These are phyloP conservation scores for Hydnomerulius pinastri DNA, from an alignment of 768 basidiomycete genomes.

Conservation along the genomic window DNA sequence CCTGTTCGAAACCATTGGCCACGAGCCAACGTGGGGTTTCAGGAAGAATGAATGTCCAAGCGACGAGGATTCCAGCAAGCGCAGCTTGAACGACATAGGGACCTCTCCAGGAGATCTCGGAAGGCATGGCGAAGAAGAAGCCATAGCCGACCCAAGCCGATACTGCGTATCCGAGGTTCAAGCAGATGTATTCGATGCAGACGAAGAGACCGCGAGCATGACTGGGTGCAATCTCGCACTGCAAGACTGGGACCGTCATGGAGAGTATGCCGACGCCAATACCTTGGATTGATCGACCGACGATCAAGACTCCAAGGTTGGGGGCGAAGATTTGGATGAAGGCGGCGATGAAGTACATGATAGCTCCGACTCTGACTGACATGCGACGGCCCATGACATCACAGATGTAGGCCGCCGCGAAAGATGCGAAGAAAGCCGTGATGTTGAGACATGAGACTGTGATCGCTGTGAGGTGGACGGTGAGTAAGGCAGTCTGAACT, in stretches of 20 bases:
- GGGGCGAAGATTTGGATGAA: conserved; percentile 53
- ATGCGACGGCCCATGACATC: conserved; percentile 52
- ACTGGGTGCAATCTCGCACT: conserved; percentile 50
- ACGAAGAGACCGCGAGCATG: conserved; percentile 54
- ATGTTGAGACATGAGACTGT: conserved; percentile 51
- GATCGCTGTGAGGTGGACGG: conserved; percentile 38
- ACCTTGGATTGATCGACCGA: conserved; percentile 49
- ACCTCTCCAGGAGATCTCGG: conserved; percentile 56
- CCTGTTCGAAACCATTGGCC: conserved; percentile 50
- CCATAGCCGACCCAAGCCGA: conserved; percentile 52
- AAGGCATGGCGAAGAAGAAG: conserved; percentile 48
- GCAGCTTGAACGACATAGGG: conserved; percentile 56
- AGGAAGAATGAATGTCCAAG: conserved; percentile 50
- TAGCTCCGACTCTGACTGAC: conserved; percentile 50
- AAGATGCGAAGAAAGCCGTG: conserved; percentile 49
- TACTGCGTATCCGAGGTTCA: conserved; percentile 51
- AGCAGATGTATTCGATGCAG: conserved; percentile 53
- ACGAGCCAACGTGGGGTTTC: conserved; percentile 58
- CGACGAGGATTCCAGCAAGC: conserved; percentile 47
- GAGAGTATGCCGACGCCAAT: conserved; percentile 52
- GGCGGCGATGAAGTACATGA: conserved; percentile 50
- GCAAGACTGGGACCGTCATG: conserved; percentile 51
- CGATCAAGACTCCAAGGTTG: conserved; percentile 40
- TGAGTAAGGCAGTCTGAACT: not conserved
- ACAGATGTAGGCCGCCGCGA: conserved; percentile 49